Base-by-base conservation (phyloP, 2,329 filamentous ascomycete genomes). In the Colletotrichum gigasporum region DNA sequence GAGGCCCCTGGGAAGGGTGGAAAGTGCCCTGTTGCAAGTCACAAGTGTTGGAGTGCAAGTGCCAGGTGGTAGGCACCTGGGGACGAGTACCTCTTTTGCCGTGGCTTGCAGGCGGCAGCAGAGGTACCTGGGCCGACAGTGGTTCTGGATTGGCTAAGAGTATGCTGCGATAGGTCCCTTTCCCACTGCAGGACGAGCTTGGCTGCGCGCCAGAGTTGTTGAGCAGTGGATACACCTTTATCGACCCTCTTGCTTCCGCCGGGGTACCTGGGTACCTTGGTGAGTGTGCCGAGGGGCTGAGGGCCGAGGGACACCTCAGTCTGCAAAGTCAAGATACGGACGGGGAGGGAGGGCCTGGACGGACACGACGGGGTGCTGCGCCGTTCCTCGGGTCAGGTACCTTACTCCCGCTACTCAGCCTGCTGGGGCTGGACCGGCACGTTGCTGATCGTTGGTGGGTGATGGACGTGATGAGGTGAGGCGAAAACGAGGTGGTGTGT, bases 1-100 rank as follows among this genome's bases (percentile, higher is more conserved):
- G 61, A 64, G 61, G 48, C 57, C 61, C 55, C 61, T 64, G 61
- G 32, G 34, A 58, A 50, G 54, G 32, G 24, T 32, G 42, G 54
- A 50, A 41, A 56, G 39, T 32, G 56, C 57, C 34, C 56, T 61
- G 32, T 45, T 41, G 55, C 34, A 35, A 47, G 47, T 53, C 45
- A 60, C 47, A 37, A 34, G 44, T 50, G 45, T 50, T 20, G n/a
- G 12, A n/a, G 45, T 22, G 45, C 45, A 30, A 32, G 45, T 32
- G 45, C 28, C 22, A 47, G 14, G 41, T 44, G 52, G 26, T 28
- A 30, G 11, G 41, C 47, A 32, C 34, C 37, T 51, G 30, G n/a
- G n/a, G n/a, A n/a, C n/a, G n/a, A n/a, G n/a, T n/a, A n/a, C n/a
- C n/a, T n/a, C n/a, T n/a, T n/a, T n/a, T n/a, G n/a, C n/a, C n/a